Base-by-base conservation (phyloP, 768 basidiomycete species). In the Naganishia randhawae region DNA sequence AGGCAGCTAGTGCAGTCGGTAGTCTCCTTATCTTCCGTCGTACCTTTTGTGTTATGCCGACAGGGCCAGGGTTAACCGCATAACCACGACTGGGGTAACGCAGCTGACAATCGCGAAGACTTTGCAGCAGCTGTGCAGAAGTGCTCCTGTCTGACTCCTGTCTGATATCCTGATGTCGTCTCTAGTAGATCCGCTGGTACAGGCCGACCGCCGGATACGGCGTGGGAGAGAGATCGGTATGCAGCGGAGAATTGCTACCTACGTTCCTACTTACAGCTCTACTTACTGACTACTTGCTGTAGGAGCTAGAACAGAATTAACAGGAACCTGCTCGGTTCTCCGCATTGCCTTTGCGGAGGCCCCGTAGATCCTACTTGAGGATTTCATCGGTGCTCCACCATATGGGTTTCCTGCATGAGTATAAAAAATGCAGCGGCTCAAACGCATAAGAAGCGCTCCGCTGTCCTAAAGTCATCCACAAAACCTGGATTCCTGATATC, bases 261-360 rank as follows among this genome's bases (percentile, higher is more conserved):
- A n/a, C n/a, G n/a, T n/a, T n/a, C n/a, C n/a, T n/a, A 22, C 41
- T 19, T 42, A 13, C 3, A 11, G 3, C 41, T 4, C 25, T 13
- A 11, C 45, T 48, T 22, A 7, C 45, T 17, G 45, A 48, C 3
- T 6, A 8, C 14, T 16, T 16, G 41, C 41, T 42, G 41, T 16
- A 13, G 37, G 37, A 39, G 45, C 45, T 48, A 48, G n/a, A 22
- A 48, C 1, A n/a, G 11, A 7, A 48, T 48, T 6, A 48, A 22
- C 45, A 48, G 45, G 45, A 48, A 42, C 41, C 4, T 16, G 14
- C 3, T n/a, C 13, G 45, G 45, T 48, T 48, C 45, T 48, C 45
- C 45, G 45, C 45, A 48, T 48, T 48, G 45, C 45, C 45, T 48
- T n/a, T 22, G 25, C 45, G 45, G 45, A 48, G 45, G 45, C 45